A percentile compares a stretch with the other conserved stretches of the same genome.
These are phyloP conservation scores for Sarocladium strictum DNA, from an alignment of 2,329 filamentous ascomycete genomes.

Conservation along the genomic window DNA sequence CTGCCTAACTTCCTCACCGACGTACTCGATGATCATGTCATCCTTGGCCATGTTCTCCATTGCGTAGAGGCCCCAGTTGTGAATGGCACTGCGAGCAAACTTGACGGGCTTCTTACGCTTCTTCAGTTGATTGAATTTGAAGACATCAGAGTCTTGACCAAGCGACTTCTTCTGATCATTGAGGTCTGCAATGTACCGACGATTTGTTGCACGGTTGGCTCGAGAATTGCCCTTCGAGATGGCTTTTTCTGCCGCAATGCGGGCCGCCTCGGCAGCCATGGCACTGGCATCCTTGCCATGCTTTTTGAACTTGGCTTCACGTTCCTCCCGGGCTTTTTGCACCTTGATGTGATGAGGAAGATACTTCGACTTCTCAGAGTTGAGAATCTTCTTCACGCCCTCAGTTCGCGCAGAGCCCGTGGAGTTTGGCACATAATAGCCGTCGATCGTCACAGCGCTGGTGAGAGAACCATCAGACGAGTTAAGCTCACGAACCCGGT, in stretches of 20 bases:
- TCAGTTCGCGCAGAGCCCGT: slow-evolving; percentile 88
- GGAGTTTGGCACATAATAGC: slow-evolving; percentile 76
- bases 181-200: slow-evolving; percentile 87
- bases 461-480: slow-evolving; percentile 22
- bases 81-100: slow-evolving; percentile 94
- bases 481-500: slow-evolving; percentile 52
- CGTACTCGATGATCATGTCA: slow-evolving; percentile 99
- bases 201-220: slow-evolving; percentile 91
- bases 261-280: slow-evolving; percentile 63
- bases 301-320: slow-evolving; percentile 68
- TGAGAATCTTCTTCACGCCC: slow-evolving; percentile 89
- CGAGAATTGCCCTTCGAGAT: slow-evolving; percentile 85
- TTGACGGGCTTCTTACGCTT: slow-evolving; percentile 99
- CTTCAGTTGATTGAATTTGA: slow-evolving; percentile 98
- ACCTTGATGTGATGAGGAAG: slow-evolving; percentile 96
- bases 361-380: slow-evolving; percentile 97
- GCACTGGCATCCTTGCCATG: slow-evolving; percentile 60
- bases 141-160: slow-evolving; percentile 78
- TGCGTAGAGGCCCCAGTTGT: slow-evolving; percentile 97
- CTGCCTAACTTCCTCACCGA: slow-evolving; percentile 94
- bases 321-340: slow-evolving; percentile 82
- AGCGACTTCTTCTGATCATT: slow-evolving; percentile 89
- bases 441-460: slow-evolving; percentile 43
- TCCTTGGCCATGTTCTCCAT: slow-evolving; percentile 96
- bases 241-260: slow-evolving; percentile 71